Evolutionary conservation across 169 alveolate genomes (phyloP), one percentile per base, ranked within the genome.

Genomic region (Cryptosporidium felis): DNA sequence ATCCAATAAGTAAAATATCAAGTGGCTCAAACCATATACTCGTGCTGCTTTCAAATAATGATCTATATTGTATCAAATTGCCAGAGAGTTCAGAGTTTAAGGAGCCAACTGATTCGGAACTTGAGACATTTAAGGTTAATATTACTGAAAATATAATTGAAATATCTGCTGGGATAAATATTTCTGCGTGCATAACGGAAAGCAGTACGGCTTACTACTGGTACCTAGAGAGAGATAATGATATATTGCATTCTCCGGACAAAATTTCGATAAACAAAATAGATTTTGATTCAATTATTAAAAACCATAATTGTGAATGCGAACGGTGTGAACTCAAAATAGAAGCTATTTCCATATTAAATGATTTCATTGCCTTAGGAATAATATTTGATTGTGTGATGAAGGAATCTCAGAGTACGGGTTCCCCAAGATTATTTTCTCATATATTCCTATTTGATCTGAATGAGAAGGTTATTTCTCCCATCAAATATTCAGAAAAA

Each of bases 1-100:
- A 21, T 36, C 49, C 66, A 28, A 56, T 74, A 12, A 18, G 14
- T 41, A 74, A 58, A 23, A 74, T 74, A 38, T 36, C 12, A 12
- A 74, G 85, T 38, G 85, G 85, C 1, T n/a, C 59, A 18, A 53
- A 49, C 21, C 85, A 74, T 23, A 36, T 74, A n/a, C 38, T 74
- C 21, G 67, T 74, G 12, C 36, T 74, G 60, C 61, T 74, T 12
- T 32, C 65, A 34, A 53, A 74, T n/a, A 56, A 56, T 53, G 49
- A 40, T 23, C 32, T 74, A n/a, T 74, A 74, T 49, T 36, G 42
- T 36, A 36, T 74, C 40, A 12, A 38, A 74, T 26, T 23, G n/a
- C 58, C 59, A 8, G 85, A 56, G 26, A 23, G 38, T 0, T 38
- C 47, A 30, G 85, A 74, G 41, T 56, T 56, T 26, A 26, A 56